phyloP scores from a whole-genome alignment of 495 filamentous ascomycete genomes.

The Friedmanniomyces endolithicus region DNA sequence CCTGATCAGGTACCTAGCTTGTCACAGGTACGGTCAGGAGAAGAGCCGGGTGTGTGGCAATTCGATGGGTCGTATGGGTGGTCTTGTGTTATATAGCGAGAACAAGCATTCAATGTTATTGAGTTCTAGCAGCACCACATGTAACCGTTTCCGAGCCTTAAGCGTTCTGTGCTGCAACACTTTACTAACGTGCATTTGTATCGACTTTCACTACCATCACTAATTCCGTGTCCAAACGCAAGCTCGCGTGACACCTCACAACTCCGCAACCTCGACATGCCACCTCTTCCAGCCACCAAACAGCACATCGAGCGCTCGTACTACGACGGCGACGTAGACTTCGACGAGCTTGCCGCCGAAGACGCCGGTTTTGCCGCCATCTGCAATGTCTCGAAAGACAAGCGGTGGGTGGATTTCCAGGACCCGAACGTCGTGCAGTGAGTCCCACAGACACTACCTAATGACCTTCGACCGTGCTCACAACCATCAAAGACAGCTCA shows the following conservation, averaged over 20 bases:
- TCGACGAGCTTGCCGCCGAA: constrained; percentile 44
- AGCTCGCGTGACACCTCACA: background rate
- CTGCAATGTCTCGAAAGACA: constrained; percentile 35
- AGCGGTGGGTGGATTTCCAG: constrained; percentile 60
- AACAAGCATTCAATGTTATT: background rate
- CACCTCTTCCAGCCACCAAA: background rate
- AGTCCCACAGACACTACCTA: constrained; percentile 4
- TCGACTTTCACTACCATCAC: too few species aligned
- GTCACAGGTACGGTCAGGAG: constrained; percentile 23
- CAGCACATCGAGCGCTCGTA: constrained; percentile 2
- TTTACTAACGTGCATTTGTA: too few species aligned
- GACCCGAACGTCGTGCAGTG: constrained; percentile 64
- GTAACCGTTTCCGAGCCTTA: too few species aligned
- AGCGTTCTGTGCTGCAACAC: too few species aligned
- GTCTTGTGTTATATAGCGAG: constrained; percentile 17
- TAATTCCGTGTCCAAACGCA: too few species aligned
- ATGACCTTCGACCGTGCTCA: background rate
- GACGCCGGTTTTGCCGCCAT: constrained; percentile 47
- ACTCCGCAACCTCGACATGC: background rate
- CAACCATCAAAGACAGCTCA: constrained; percentile 47
- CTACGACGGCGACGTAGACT: constrained; percentile 53
- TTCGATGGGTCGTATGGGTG: constrained; percentile 31
- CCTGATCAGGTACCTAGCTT: constrained; percentile 31
- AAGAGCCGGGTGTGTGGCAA: constrained; percentile 20
- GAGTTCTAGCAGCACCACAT: too few species aligned